Conservation (phyloP, 83 land plant genomes). For the Larix sibirica region DNA sequence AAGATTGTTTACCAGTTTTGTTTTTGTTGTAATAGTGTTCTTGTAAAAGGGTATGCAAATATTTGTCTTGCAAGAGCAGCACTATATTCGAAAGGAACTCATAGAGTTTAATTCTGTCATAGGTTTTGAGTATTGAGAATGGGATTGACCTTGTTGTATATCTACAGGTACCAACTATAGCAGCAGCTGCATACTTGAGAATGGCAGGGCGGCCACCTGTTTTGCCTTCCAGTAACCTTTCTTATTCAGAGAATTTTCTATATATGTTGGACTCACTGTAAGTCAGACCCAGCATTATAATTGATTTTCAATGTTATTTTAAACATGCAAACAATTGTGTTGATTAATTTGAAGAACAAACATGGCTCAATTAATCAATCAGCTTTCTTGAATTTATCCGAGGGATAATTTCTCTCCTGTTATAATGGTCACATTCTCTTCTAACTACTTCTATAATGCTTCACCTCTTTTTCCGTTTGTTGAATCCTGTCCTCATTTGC, state of each 20-base stretch:
- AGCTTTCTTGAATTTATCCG: not conserved
- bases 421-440: no score
- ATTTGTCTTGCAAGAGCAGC: not conserved
- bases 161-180: slow-evolving; percentile 91
- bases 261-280: slow-evolving; percentile 99
- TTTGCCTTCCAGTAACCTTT: slow-evolving; percentile 79
- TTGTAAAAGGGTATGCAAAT: not conserved
- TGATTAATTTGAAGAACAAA: not conserved
- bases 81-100: not conserved
- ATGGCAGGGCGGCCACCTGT: slow-evolving; percentile 93
- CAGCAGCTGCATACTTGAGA: slow-evolving; percentile 92
- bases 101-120: not conserved
- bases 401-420: no score
- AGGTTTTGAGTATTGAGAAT: not conserved
- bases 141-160: not conserved
- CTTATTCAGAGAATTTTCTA: slow-evolving; percentile 95
- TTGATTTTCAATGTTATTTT: not conserved
- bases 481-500: no score
- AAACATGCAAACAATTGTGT: not conserved
- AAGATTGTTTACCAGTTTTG: not conserved
- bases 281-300: slow-evolving; percentile 20
- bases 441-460: no score
- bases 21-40: not conserved
- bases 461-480: no score
- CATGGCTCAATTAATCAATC: not conserved